Evolutionary conservation across 2,329 filamentous ascomycete species (phyloP).

Genomic region (Thelonectria discophora): DNA sequence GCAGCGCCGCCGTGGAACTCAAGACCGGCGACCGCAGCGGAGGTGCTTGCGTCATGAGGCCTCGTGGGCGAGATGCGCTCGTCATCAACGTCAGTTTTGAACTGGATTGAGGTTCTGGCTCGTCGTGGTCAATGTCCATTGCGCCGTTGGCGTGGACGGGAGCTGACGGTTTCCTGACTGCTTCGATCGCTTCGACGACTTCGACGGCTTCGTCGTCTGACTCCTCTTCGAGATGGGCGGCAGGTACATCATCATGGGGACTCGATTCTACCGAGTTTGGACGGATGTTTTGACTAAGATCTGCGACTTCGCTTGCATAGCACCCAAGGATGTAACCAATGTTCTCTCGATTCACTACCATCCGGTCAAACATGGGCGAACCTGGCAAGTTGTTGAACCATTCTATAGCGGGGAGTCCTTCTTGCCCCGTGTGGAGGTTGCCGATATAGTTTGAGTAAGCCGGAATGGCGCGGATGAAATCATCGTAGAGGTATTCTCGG

Average conservation of each 20-base stretch:
- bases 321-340: conserved; percentile 46
- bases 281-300: conserved; percentile 30
- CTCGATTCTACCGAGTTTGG: conserved; percentile 3
- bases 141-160: conserved; percentile 21
- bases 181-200: neutral
- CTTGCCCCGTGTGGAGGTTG: conserved; percentile 34
- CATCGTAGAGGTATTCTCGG: conserved; percentile 59
- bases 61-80: conserved; percentile 21
- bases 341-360: conserved; percentile 49
- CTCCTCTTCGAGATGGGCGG: conserved; percentile 21
- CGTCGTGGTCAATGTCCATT: conserved; percentile 30
- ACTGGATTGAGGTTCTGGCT: neutral
- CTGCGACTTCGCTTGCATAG: conserved; percentile 47
- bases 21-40: conserved; percentile 29
- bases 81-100: neutral
- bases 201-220: conserved; percentile 3
- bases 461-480: conserved; percentile 59
- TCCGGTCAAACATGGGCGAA: conserved; percentile 42
- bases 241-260: neutral
- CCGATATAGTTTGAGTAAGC: conserved; percentile 54
- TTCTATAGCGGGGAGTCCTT: conserved; percentile 50
- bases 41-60: conserved; percentile 28
- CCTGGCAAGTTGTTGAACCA: conserved; percentile 51
- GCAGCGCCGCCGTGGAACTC: conserved; percentile 30
- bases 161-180: neutral